Conservation (phyloP, 768 basidiomycete species). For the Boletales sp. region DNA sequence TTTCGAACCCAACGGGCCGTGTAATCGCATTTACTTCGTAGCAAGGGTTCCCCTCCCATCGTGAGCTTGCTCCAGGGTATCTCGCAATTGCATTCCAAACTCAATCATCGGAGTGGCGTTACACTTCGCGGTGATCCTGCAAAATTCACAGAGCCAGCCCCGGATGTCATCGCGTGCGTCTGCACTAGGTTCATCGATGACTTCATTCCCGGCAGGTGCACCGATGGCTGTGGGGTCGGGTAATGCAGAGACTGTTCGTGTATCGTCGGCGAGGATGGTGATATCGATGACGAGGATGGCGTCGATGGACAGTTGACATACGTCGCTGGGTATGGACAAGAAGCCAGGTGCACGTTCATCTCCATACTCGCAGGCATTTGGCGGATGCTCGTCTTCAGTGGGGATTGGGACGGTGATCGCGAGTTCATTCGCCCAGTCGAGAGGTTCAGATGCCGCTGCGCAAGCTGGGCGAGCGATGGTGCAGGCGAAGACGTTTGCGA, state of each 20-base stretch:
- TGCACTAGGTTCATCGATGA: conserved; percentile 9
- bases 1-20: conserved; percentile 9
- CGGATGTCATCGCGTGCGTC: conserved; percentile 10
- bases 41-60: neutral
- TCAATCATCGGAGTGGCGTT: conserved; percentile 23
- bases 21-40: neutral
- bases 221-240: conserved; percentile 16
- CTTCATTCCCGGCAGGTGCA: conserved; percentile 15
- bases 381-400: conserved; percentile 18
- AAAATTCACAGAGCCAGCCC: conserved; percentile 15
- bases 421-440: conserved; percentile 25
- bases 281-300: conserved; percentile 53
- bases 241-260: conserved; percentile 17
- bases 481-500: conserved; percentile 7
- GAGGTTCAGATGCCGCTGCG: conserved; percentile 23
- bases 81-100: too few species aligned
- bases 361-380: conserved; percentile 15
- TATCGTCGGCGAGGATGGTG: conserved; percentile 40
- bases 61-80: neutral
- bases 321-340: conserved; percentile 22
- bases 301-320: conserved; percentile 54
- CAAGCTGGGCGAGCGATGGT: conserved; percentile 18
- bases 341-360: conserved; percentile 7
- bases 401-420: conserved; percentile 31
- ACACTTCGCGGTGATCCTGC: conserved; percentile 19